These are phyloP conservation scores for Cyclostephanos invisitatus DNA, from an alignment of 108 stramenopile species.

Conservation along the genomic window DNA sequence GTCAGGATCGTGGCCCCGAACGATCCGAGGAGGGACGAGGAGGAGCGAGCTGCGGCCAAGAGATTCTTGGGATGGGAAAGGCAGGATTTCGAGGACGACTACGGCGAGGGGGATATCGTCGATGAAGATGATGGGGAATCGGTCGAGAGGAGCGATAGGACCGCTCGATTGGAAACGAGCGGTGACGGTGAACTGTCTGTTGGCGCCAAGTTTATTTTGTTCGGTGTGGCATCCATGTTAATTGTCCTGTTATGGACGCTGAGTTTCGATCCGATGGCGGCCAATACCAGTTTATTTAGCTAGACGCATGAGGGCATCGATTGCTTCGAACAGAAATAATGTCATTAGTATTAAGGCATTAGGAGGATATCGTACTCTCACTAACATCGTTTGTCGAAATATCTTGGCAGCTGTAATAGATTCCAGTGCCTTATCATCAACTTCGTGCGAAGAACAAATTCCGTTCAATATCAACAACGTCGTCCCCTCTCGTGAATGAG, in stretches of 20 bases:
- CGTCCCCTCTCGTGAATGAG: conserved; percentile 31
- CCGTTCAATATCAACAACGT: conserved; percentile 37
- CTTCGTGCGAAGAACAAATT: conserved; percentile 40
- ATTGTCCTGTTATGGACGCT: conserved; percentile 36
- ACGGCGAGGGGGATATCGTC: conserved; percentile 1
- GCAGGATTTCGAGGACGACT: conserved; percentile 31
- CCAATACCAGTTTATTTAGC: neutral
- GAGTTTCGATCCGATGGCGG: conserved; percentile 39
- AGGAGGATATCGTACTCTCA: neutral
- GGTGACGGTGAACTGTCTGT: conserved; percentile 11
- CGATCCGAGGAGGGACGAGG: conserved; percentile 47
- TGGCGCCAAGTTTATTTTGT: conserved; percentile 22
- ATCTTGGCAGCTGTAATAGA: neutral
- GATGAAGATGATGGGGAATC: neutral
- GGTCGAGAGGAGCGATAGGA: neutral
- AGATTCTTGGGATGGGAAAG: conserved; percentile 41
- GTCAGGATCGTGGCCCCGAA: conserved; percentile 68
- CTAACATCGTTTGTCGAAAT: neutral
- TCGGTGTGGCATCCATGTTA: conserved; percentile 31
- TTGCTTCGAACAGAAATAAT: neutral
- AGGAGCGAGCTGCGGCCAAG: conserved; percentile 54
- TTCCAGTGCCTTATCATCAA: neutral
- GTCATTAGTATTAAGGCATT: too few relatives aligned
- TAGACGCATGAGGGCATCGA: neutral
- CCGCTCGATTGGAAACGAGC: neutral